Conservation (phyloP, 1,284 basidiomycete species). For the Cerioporus squamosus region DNA sequence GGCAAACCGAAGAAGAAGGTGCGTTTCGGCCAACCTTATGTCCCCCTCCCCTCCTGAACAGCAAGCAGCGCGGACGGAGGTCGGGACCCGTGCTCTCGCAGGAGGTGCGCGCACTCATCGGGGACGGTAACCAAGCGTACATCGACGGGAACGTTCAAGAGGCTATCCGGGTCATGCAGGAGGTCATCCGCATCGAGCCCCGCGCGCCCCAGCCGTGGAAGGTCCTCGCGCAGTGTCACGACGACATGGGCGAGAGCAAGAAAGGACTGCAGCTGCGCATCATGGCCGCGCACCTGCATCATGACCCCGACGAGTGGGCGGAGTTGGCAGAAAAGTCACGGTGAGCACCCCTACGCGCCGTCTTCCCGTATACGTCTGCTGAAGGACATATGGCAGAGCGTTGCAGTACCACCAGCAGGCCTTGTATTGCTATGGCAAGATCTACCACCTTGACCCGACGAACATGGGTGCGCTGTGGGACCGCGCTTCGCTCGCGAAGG, state of each 20-base stretch:
- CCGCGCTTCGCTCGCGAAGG: conserved; percentile 81
- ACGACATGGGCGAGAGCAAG: conserved; percentile 67
- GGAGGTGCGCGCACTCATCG: conserved; percentile 82
- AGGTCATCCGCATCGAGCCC: conserved; percentile 94
- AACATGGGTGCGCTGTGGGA: conserved; percentile 93
- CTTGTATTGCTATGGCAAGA: conserved; percentile 90
- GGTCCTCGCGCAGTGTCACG: conserved; percentile 82
- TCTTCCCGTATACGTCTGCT: neutral
- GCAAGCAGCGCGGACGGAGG: conserved; percentile 42
- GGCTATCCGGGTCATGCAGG: conserved; percentile 83
- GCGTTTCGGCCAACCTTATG: conserved; percentile 8
- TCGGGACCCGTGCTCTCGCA: conserved; percentile 70
- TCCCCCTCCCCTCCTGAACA: neutral
- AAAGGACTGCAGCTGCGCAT: conserved; percentile 85
- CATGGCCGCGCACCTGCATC: conserved; percentile 87
- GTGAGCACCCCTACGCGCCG: conserved; percentile 41
- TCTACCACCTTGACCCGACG: conserved; percentile 76
- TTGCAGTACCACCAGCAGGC: conserved; percentile 83
- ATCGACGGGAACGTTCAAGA: conserved; percentile 70
- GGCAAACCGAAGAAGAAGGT: conserved; percentile 58
- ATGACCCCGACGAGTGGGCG: conserved; percentile 89
- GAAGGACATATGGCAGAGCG: conserved; percentile 43
- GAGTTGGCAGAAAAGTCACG: conserved; percentile 76
- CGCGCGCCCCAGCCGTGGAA: conserved; percentile 87
- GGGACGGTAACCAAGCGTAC: conserved; percentile 88